Evolutionary conservation across 768 basidiomycete genomes (phyloP).

Genomic region (Lanmaoa rubissima): DNA sequence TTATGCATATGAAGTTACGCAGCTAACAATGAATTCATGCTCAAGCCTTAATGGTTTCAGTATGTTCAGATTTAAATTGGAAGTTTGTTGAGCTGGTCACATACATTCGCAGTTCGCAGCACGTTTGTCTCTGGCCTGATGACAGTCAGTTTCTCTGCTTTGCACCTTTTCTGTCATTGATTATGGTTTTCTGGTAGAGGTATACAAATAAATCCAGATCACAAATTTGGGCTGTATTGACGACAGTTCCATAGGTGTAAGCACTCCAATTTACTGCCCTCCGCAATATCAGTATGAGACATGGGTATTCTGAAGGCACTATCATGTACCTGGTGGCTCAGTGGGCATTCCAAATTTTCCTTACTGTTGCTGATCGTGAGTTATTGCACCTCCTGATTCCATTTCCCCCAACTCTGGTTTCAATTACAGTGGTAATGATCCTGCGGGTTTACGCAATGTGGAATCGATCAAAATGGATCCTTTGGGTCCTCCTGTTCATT

Average conservation of each 20-base stretch:
- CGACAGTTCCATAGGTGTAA: neutral
- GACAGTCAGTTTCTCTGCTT: too few species aligned
- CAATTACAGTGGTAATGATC: too few species aligned
- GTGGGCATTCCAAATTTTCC: neutral
- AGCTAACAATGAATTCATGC: too few species aligned
- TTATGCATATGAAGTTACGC: too few species aligned
- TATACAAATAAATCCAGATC: neutral
- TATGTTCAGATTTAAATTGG: neutral
- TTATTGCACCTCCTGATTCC: neutral
- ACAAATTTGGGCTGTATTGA: too few species aligned
- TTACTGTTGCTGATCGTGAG: neutral
- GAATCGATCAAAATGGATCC: too few species aligned
- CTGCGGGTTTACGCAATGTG: too few species aligned
- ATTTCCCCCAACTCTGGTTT: neutral
- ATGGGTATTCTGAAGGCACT: neutral
- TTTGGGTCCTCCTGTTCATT: too few species aligned
- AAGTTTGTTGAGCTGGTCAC: neutral
- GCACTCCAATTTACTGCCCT: neutral
- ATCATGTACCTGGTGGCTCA: neutral
- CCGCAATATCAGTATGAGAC: too few species aligned
- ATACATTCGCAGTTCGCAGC: neutral
- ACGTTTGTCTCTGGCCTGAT: neutral
- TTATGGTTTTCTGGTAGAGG: neutral
- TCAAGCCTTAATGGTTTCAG: neutral
- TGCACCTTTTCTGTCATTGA: too few species aligned